Base-by-base conservation (phyloP, 2,329 filamentous ascomycete genomes). In the Ophiostoma angusticollis region DNA sequence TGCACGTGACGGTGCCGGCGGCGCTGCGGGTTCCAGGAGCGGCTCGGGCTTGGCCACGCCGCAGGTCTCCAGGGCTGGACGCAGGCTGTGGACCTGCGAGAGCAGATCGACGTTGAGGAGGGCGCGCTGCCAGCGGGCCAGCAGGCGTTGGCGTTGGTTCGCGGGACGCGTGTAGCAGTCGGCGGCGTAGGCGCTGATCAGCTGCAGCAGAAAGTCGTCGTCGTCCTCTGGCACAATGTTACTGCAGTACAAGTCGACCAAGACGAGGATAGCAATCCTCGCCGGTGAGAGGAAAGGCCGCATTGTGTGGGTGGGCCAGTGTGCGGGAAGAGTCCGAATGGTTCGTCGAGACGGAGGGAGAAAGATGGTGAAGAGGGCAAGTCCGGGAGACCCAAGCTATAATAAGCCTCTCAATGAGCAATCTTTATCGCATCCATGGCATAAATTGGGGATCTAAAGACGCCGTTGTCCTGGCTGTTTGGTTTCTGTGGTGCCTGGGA, bases 231-330 rank as follows among this genome's bases (percentile, higher is more conserved):
- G 59, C 6, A 66, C 53, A 2, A 58, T 59, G n/a, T 76, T 77
- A 47, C 82, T 77, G 27, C 75, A 74, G 59, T 98, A 96, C 39
- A 95, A 68, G 50, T 85, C 75, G 37, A 91, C 72, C 38, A 98
- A 72, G 39, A 77, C 74, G 40, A 96, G 70, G 18, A 95, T 69
- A 52, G 81, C 80, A 49, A 96, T 73, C 56, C 91, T 93, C 27
- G 43, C 43, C 4, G 46, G 45, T 16, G 46, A 48, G 28, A 48
- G 31, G 21, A 44, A 44, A 17, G 43, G 41, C 4, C 41, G 45
- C 45, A 48, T 47, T 7, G 32, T 25, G 4, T 12, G 21, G 8
- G 13, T 8, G 27, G 5, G 14, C 16, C 9, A 8, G 30, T 32
- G 8, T 29, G 18, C 17, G 37, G 9, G 13, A 6, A 11, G 31